phyloP scores from a whole-genome alignment of 192 early-diverging fungal genomes.

The Funneliformis mosseae region DNA sequence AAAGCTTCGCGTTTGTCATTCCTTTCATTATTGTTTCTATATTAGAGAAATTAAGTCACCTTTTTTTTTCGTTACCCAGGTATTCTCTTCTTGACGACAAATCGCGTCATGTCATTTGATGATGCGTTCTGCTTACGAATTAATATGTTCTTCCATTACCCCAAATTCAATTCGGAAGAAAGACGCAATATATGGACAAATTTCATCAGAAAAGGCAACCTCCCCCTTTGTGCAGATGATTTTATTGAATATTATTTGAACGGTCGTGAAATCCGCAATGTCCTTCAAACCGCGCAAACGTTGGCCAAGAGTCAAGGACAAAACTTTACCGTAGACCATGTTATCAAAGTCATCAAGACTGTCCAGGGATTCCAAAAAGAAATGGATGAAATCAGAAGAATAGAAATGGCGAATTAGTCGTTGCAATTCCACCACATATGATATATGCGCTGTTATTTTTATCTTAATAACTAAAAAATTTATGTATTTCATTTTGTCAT shows the following conservation, averaged over 20 bases:
- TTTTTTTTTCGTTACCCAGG: slow-evolving; percentile 36
- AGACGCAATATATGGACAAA: slow-evolving; percentile 56
- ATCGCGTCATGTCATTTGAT: slow-evolving; percentile 58
- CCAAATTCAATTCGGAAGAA: slow-evolving; percentile 41
- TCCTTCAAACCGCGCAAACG: not conserved
- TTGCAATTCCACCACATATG: too few species aligned
- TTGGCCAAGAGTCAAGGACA: not conserved
- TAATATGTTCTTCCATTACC: slow-evolving; percentile 55
- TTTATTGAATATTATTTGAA: slow-evolving; percentile 14
- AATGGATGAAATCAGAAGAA: too few species aligned
- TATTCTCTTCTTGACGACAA: slow-evolving; percentile 65
- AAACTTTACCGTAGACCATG: not conserved
- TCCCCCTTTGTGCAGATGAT: not conserved
- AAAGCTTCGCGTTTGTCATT: not conserved
- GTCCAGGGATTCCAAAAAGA: not conserved
- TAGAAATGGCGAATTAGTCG: too few species aligned
- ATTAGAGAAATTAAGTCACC: not conserved
- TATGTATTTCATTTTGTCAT: too few species aligned
- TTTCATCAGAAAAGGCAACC: slow-evolving; percentile 37
- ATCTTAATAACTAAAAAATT: too few species aligned
- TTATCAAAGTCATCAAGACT: not conserved
- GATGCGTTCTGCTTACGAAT: slow-evolving; percentile 57
- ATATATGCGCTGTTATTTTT: too few species aligned
- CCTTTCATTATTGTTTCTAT: not conserved
- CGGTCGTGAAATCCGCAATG: slow-evolving; percentile 20